Percentiles rank a stretch among this genome's conserved stretches.
Evolutionary conservation across 768 basidiomycete genomes (phyloP).

Genomic region (Pulveroboletus ravenelii): DNA sequence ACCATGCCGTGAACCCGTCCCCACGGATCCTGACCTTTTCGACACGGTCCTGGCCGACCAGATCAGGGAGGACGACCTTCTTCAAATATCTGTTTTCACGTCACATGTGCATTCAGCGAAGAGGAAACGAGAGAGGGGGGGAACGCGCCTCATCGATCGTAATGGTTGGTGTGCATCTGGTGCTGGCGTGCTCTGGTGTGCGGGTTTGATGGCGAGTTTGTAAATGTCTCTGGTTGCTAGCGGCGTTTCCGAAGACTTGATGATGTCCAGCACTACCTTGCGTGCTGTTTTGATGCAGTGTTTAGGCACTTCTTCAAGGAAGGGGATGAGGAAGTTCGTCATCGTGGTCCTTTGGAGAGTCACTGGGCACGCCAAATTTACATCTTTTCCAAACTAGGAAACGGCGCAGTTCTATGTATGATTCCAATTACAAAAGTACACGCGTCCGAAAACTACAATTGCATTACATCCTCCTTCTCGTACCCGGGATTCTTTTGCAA

Average conservation of each 20-base stretch:
- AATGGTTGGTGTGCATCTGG: slow-evolving; percentile 45
- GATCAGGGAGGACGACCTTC: slow-evolving; percentile 42
- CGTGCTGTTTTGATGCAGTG: slow-evolving; percentile 22
- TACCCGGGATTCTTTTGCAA: slow-evolving; percentile 89
- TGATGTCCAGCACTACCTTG: slow-evolving; percentile 17
- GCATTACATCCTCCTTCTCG: slow-evolving; percentile 84
- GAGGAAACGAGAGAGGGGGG: background rate
- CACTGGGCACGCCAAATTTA: background rate
- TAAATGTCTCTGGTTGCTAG: slow-evolving; percentile 28
- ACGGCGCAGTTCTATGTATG: background rate
- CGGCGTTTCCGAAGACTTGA: slow-evolving; percentile 19
- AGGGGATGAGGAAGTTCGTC: slow-evolving; percentile 12
- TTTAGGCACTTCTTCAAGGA: slow-evolving; percentile 21
- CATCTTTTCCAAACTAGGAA: slow-evolving; percentile 1
- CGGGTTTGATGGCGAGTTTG: slow-evolving; percentile 14
- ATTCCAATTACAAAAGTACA: slow-evolving; percentile 2
- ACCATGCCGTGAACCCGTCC: slow-evolving; percentile 34
- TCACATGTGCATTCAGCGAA: background rate
- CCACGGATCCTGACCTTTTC: slow-evolving; percentile 35
- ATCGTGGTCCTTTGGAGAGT: background rate
- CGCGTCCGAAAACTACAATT: slow-evolving; percentile 41
- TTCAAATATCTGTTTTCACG: slow-evolving; percentile 48
- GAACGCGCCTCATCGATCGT: slow-evolving; percentile 48
- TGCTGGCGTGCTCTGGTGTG: slow-evolving; percentile 22
- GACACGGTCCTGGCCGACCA: slow-evolving; percentile 40